Evolutionary conservation across 192 early-diverging fungal genomes (phyloP), one percentile per base, ranked within the genome.

Genomic region (Coemansia sp.): DNA sequence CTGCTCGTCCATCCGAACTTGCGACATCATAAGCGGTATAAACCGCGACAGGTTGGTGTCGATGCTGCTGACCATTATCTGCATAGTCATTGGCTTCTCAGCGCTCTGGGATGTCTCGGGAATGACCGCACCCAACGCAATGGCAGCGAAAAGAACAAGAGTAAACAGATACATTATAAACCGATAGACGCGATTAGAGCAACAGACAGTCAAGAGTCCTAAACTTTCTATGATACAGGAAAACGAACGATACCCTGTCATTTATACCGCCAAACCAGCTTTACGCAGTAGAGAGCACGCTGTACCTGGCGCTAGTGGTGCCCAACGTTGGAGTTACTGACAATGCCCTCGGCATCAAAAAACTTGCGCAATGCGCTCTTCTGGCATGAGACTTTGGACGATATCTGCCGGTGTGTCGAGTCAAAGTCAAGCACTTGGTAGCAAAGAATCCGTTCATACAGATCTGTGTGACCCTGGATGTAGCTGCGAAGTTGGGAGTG

Each of bases 31-130:
- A 5, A 64, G 61, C 20, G 68, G 68, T 23, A 71, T 28, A 50
- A 71, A 64, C 21, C 56, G 67, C 44, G 74, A 76, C 31, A 76
- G 53, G 38, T 76, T 67, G n/a, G 66, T 38, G n/a, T 76, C 74
- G 44, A 70, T 54, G 18, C 38, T 66, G 3, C 56, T 36, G 10
- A 67, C 59, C 31, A 66, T 34, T 5, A 56, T 66, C 49, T 49
- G 54, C 36, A 47, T 62, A 51, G 58, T 20, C 9, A 34, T 47
- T 18, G 25, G 44, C 26, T 47, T 34, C 44, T 55, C 31, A 4
- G 54, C 56, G 15, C 18, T 21, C 54, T 48, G 12, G 15, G 42
- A 44, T 23, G 11, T n/a, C 15, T 44, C 12, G 11, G 40, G 40
- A n/a, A 44, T 44, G 40, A 44, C 40, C 15, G 40, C 40, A 14